Evolutionary conservation across 441 rosid genomes (phyloP).

Genomic region (Biscutella laevigata): DNA sequence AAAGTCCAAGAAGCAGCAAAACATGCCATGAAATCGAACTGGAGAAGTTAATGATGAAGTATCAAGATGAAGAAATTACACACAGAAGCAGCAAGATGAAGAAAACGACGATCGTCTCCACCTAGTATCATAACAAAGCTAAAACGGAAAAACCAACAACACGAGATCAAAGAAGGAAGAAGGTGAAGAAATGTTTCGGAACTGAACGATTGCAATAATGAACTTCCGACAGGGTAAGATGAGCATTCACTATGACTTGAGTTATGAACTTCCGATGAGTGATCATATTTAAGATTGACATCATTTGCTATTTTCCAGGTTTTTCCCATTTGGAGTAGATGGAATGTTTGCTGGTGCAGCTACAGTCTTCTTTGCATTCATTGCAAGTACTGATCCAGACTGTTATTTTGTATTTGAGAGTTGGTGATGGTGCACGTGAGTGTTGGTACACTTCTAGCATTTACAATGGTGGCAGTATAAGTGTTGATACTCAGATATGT

Average conservation of each 20-base stretch:
- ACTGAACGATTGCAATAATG: no score
- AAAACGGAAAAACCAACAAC: no score
- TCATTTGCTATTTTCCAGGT: constrained; percentile 32
- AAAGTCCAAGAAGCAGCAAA: constrained; percentile 41
- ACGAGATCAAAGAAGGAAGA: no score
- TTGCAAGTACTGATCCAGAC: constrained; percentile 59
- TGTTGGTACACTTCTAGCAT: constrained; percentile 96
- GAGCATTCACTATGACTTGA: background rate
- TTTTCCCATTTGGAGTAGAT: constrained; percentile 78
- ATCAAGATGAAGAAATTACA: no score
- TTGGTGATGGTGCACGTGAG: constrained; percentile 60
- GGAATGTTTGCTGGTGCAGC: constrained; percentile 98
- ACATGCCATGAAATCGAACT: constrained; percentile 34
- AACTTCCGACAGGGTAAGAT: constrained; percentile 77
- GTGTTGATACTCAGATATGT: constrained; percentile 86
- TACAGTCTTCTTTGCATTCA: constrained; percentile 83
- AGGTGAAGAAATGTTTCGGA: no score
- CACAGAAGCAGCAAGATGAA: no score
- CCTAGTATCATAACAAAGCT: no score
- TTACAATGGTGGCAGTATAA: constrained; percentile 87
- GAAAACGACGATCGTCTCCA: no score
- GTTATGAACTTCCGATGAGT: no score
- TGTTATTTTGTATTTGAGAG: constrained; percentile 5
- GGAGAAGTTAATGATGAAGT: no score
- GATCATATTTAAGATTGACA: background rate